Percentiles rank a stretch among this genome's conserved stretches.
phyloP scores from a whole-genome alignment of 2,329 filamentous ascomycete genomes.

The Diaporthe caulivora region DNA sequence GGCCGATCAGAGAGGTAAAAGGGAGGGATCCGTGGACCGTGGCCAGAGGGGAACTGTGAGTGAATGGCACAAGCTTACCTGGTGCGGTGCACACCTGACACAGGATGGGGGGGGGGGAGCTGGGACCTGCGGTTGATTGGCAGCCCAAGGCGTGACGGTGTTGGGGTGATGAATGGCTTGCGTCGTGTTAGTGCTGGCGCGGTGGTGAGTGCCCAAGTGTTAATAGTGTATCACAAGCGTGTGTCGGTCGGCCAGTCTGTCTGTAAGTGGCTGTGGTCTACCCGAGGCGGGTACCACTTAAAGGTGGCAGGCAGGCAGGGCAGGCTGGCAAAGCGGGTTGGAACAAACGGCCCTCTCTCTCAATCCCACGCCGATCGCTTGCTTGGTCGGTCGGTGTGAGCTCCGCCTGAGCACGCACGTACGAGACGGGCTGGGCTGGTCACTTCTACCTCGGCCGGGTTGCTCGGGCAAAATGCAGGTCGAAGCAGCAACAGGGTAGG shows the following conservation, averaged over 20 bases:
- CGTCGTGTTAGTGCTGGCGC: constrained; percentile 29
- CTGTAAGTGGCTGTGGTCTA: constrained; percentile 2
- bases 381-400: background rate
- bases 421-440: background rate
- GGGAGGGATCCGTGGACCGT: constrained; percentile 23
- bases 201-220: background rate
- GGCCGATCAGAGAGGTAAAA: constrained; percentile 26
- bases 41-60: constrained; percentile 22
- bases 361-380: constrained; percentile 20
- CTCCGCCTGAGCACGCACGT: background rate
- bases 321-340: constrained; percentile 3
- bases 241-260: background rate
- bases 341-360: constrained; percentile 1
- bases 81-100: constrained; percentile 28
- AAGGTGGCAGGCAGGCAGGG: background rate
- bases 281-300: background rate
- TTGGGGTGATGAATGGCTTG: constrained; percentile 22
- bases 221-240: constrained; percentile 13
- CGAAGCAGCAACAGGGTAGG: background rate
- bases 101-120: constrained; percentile 3
- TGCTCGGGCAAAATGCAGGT: constrained; percentile 28
- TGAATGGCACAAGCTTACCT: constrained; percentile 30
- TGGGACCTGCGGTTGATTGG: constrained; percentile 3
- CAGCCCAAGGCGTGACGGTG: constrained; percentile 27
- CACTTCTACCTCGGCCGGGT: constrained; percentile 8